Evolutionary conservation across 2,329 filamentous ascomycete species (phyloP), one percentile per base, ranked within the genome.

Genomic region (Boeremia exigua): DNA sequence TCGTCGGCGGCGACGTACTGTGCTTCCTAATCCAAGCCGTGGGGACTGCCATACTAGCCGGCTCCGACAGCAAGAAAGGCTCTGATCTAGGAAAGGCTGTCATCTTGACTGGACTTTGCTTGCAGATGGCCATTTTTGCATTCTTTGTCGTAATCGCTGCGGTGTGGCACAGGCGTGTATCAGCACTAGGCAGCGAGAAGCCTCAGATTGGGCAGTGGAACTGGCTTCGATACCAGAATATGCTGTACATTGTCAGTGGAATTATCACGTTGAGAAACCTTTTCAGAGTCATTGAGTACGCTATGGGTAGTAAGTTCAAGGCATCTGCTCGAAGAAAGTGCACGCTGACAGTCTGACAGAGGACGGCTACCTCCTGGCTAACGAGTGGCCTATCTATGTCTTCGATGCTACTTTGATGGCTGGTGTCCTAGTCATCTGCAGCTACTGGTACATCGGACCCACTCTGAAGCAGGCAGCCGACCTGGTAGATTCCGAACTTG

Each of bases 41-140:
- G 30, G 80, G 80, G 11, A 45, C 27, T 14, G 30, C 11, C 9
- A 33, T 33, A 6, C 30, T 33, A 25, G 49, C 30, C 2, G 42
- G 19, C 11, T 60, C 67, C 0, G 65, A 66, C 4, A 11, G n/a
- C 3, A 37, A 47, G 25, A 23, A n/a, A 32, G 55, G 36, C 9
- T 55, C 51, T 44, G 27, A 75, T 25, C 66, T 75, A 17, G 81
- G 78, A 6, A 65, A 81, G 58, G 74, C 77, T 9, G 71, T 86
- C 38, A 78, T 86, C 15, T 67, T 86, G 5, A 78, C 55, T 0
- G 84, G 85, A 1, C 71, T 88, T 2, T 62, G 80, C 25, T 65
- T 85, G 17, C 85, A 87, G 64, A 73, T 87, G 17, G 34, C 82
- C 33, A 77, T 82, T 42, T 86, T 87, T 58, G 78, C 75, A n/a